phyloP scores from a whole-genome alignment of 306 rosid genomes.

The Amphicarpaea edgeworthii region DNA sequence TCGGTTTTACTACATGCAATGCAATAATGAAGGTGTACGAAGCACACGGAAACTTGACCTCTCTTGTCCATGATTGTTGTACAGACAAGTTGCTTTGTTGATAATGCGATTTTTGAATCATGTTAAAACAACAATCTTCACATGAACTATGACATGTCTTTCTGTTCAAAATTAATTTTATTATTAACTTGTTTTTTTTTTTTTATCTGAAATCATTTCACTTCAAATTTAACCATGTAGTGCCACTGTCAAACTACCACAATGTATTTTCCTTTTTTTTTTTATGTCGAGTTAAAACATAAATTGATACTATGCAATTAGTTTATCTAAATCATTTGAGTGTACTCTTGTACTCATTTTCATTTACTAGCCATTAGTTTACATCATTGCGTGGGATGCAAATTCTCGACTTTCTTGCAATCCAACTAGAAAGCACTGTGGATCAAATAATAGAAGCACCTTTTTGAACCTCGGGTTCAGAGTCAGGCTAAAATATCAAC shows the following conservation, averaged over 20 bases:
- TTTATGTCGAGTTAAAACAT: no score
- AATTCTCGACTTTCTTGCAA: conserved; percentile 13
- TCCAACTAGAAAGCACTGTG: conserved; percentile 38
- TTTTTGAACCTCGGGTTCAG: conserved; percentile 27
- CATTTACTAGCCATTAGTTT: conserved; percentile 6
- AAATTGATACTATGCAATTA: neutral
- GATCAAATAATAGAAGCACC: conserved; percentile 47
- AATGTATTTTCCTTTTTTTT: no score
- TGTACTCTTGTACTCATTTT: neutral
- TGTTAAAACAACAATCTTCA: neutral
- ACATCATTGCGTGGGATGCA: conserved; percentile 33
- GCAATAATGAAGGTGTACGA: neutral
- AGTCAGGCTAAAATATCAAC: conserved; percentile 5
- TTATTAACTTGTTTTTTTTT: no score
- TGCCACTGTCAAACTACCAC: no score
- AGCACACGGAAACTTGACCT: conserved; percentile 6
- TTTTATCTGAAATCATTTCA: no score
- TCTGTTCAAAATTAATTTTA: no score
- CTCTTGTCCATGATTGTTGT: neutral
- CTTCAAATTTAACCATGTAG: no score
- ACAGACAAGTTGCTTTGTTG: neutral
- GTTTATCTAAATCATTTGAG: neutral
- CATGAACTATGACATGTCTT: no score
- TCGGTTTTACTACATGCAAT: neutral
- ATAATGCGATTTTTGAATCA: neutral